Conservation (phyloP, 2,329 filamentous ascomycete species). For the Fusarium compactum region DNA sequence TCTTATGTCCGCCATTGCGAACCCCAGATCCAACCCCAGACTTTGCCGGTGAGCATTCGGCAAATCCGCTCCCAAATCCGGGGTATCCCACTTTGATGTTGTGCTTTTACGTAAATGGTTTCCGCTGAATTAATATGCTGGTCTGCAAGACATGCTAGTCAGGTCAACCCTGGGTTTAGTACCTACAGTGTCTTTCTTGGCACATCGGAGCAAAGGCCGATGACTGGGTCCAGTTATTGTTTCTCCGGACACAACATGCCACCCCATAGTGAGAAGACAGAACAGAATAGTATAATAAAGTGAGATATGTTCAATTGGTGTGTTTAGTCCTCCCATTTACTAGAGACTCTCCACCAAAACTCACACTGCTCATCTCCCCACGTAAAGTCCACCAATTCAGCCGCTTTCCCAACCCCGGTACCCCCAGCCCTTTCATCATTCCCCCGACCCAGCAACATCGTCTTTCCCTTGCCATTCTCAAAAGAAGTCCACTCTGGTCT, state of each 20-base stretch:
- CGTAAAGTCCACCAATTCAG: slow-evolving; percentile 55
- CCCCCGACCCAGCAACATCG: slow-evolving; percentile 60
- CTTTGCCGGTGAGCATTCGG: neutral
- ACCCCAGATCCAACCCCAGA: slow-evolving; percentile 3
- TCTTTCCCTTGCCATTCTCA: slow-evolving; percentile 45
- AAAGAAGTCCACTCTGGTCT: slow-evolving; percentile 45
- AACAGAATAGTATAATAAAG: neutral
- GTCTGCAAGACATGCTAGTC: neutral
- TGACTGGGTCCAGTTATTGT: neutral
- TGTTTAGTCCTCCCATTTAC: slow-evolving; percentile 48
- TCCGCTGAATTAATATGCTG: neutral
- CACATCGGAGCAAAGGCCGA: slow-evolving; percentile 1
- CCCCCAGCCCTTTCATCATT: slow-evolving; percentile 64
- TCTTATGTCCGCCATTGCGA: neutral
- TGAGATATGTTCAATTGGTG: neutral
- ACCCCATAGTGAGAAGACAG: neutral
- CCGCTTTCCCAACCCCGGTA: slow-evolving; percentile 50
- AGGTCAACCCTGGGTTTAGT: neutral
- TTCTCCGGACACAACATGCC: neutral
- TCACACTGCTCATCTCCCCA: slow-evolving; percentile 59
- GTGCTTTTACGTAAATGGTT: slow-evolving; percentile 33
- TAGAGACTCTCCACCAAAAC: slow-evolving; percentile 58
- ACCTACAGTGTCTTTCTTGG: slow-evolving; percentile 3
- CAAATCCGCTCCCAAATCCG: slow-evolving; percentile 9
- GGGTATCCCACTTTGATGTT: slow-evolving; percentile 7